Evolutionary conservation across 805 yeast genomes (phyloP).

Genomic region (Kregervanrija delftensis): DNA sequence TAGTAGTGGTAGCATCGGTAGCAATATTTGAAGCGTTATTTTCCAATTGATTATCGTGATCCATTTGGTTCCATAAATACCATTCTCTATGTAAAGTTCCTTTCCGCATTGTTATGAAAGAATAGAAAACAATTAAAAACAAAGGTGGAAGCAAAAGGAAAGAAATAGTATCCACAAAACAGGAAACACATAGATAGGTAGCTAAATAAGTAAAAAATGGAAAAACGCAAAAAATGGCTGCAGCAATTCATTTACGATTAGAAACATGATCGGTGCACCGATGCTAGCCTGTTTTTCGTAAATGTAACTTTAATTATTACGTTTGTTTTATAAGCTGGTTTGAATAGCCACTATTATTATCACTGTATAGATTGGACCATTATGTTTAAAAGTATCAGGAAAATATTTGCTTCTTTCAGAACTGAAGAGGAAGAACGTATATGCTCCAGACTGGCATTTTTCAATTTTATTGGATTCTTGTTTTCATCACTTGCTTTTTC

Average conservation of each 20-base stretch:
- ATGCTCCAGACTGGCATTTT: constrained; percentile 71
- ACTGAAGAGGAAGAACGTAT: constrained; percentile 80
- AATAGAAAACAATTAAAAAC: neutral
- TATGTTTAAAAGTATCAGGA: constrained; percentile 69
- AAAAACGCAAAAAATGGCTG: neutral
- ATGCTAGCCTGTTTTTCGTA: no score
- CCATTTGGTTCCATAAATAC: constrained; percentile 28
- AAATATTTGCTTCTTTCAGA: constrained; percentile 75
- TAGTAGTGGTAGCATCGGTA: no score
- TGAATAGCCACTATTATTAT: no score
- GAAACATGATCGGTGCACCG: no score
- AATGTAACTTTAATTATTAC: no score
- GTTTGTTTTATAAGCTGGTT: no score
- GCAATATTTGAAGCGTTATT: no score
- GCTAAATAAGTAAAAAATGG: neutral
- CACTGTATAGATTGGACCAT: constrained; percentile 17
- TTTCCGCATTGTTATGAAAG: constrained; percentile 13
- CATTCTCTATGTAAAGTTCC: constrained; percentile 28
- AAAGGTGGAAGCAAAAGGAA: neutral
- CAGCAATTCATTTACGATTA: no score
- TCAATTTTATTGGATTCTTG: constrained; percentile 70
- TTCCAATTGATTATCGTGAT: neutral
- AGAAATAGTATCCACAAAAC: neutral
- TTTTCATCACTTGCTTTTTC: constrained; percentile 79
- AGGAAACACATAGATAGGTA: neutral